Evolutionary conservation across 139 green algal species (phyloP), one percentile per base, ranked within the genome.

Genomic region (Coccomyxa sp.): DNA sequence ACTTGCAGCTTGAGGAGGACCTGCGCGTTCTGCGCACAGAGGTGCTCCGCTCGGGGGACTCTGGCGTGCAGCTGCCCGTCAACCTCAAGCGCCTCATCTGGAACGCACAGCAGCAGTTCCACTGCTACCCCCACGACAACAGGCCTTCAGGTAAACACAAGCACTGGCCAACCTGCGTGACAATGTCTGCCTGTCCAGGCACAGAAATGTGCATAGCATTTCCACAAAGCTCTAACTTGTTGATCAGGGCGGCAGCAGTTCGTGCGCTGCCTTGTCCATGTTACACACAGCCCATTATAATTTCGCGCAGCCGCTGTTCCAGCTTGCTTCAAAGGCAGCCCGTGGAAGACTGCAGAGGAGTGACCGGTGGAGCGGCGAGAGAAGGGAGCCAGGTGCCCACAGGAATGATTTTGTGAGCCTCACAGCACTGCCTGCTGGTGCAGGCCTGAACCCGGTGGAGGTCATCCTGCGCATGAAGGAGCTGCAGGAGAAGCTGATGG

Each of bases 51-150:
- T 89, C 79, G 58, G 97, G 94, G n/a, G 94, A 99, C 81, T 77
- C 85, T 30, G 88, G 83, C 38, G 90, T 95, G 82, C 94, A 96
- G 83, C 88, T 99, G 76, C 97, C 97, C 13, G 93, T 99, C 79
- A 98, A 99, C 88, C 77, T 99, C 7, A 90, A 90, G 76, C 92
- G 97, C 16, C 86, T 99, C 16, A 94, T 99, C 60, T 94, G 93
- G 89, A 99, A 98, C 87, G 97, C 96, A n/a, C 95, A 98, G 91
- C 94, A 90, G 67, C 90, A 89, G 86, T 97, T 96, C 82, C 82
- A 87, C 45, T 91, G 89, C 88, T 88, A 88, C 25, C 88, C 88
- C 27, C 71, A 88, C 81, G 85, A 82, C 76, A 81, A 76, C 1
- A 83, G 79, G 21, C 63, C 82, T 60, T 88, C 87, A 79, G 86